These are phyloP conservation scores for Mucor piriformis DNA, from an alignment of 371 early-diverging fungal species.

Conservation along the genomic window DNA sequence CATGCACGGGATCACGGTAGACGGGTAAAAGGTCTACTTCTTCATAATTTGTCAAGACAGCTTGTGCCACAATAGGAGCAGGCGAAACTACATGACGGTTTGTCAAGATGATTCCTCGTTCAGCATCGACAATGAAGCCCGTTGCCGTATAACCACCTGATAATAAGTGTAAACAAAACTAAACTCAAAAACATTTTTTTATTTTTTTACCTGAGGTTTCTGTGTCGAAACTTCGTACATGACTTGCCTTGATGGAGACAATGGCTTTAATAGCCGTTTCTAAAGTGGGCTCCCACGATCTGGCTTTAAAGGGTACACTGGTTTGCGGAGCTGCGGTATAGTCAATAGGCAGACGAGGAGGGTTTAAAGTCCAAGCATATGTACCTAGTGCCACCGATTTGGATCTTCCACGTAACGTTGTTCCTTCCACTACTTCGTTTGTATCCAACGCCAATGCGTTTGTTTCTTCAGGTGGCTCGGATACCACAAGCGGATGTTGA, in stretches of 20 bases:
- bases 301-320: slow-evolving; percentile 42
- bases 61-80: slow-evolving; percentile 86
- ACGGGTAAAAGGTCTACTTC: slow-evolving; percentile 82
- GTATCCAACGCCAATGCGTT: slow-evolving; percentile 22
- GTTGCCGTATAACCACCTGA: slow-evolving; percentile 76
- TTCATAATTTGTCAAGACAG: slow-evolving; percentile 86
- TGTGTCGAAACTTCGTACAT: slow-evolving; percentile 89
- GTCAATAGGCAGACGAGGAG: slow-evolving; percentile 40
- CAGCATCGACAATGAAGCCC: slow-evolving; percentile 91
- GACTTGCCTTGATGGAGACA: slow-evolving; percentile 86
- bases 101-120: slow-evolving; percentile 82
- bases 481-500: slow-evolving; percentile 32
- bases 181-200: no score
- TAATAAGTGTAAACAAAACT: neutral
- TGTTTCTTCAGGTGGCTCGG: slow-evolving; percentile 17
- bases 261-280: slow-evolving; percentile 79
- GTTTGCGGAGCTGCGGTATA: slow-evolving; percentile 11
- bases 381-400: slow-evolving; percentile 45
- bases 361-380: slow-evolving; percentile 25
- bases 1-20: slow-evolving; percentile 88
- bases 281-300: slow-evolving; percentile 79
- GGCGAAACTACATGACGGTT: slow-evolving; percentile 91
- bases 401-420: slow-evolving; percentile 41
- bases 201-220: slow-evolving; percentile 72
- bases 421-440: slow-evolving; percentile 21